Evolutionary conservation across 352 stramenopile species (phyloP), one percentile per base, ranked within the genome.

Genomic region (Thraustochytrium sp.): DNA sequence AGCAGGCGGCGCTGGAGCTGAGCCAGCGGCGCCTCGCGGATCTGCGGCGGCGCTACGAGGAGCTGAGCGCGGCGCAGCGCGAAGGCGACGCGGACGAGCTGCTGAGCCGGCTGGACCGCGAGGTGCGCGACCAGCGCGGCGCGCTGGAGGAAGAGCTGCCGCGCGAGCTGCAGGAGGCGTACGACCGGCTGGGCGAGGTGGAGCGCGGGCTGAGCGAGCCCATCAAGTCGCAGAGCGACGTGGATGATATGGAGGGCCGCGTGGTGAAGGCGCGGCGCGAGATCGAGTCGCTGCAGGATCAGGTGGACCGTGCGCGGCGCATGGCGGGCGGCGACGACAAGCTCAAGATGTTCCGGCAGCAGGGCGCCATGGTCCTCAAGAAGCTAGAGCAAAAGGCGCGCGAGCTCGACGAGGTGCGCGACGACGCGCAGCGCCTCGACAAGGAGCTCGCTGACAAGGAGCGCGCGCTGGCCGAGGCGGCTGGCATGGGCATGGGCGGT

Each of bases 311-410:
- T 37, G 85, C 86, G 0, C 51, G 74, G 8, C 23, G 74, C 23
- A 18, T 82, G 4, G 78, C 53, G 18, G 87, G 90, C 4, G 90
- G 91, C 1, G 93, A 97, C 86, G 91, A 94, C 84, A 97, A 97
- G 53, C 89, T 97, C 34, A 92, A 88, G 29, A 94, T 97, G 83
- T 96, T 95, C 82, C 89, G 93, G 0, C 92, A 97, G 85, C 92
- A 96, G 82, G 90, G 90, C 2, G 93, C 89, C 54, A 89, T 97
- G 48, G 92, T 96, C 64, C 83, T 90, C 0, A 93, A 93, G 53
- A 97, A 97, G 74, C 87, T 96, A 18, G 83, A 89, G 46, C 90
- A 95, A 23, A 95, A 97, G 73, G 91, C 97, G 82, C 89, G 93
- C 34, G 92, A 97, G 64, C 84, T 96, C 26, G 93, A 97, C 31